Evolutionary conservation across 2,329 filamentous ascomycete species (phyloP).

Genomic region (Alternaria sp.): DNA sequence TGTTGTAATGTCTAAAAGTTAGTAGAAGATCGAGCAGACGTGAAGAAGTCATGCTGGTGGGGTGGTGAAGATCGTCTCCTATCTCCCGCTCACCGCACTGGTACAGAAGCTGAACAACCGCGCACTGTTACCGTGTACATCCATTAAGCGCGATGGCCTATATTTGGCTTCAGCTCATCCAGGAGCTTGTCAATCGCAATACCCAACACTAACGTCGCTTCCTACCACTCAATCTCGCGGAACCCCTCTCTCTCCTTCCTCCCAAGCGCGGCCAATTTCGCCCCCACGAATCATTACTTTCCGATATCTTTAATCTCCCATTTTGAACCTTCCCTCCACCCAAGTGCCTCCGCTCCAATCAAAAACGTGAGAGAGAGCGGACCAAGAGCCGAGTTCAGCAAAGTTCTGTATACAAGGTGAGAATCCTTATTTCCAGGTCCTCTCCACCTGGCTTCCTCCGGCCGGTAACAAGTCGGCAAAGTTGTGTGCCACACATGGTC

Average conservation of each 20-base stretch:
- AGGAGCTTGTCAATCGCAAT: slow-evolving; percentile 1
- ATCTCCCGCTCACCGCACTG: not conserved
- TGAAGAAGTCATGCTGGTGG: not conserved
- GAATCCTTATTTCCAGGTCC: slow-evolving; percentile 1
- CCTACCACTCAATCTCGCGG: not conserved
- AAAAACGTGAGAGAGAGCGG: not conserved
- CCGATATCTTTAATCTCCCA: not conserved
- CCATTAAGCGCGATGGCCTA: not conserved
- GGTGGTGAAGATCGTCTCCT: not conserved
- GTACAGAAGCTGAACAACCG: not conserved
- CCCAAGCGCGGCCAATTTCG: slow-evolving; percentile 2
- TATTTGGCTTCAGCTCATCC: not conserved
- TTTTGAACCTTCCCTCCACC: not conserved
- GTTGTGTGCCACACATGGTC: not conserved
- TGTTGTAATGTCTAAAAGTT: not conserved
- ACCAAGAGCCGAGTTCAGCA: slow-evolving; percentile 2
- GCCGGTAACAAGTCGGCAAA: slow-evolving; percentile 1
- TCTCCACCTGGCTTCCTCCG: not conserved
- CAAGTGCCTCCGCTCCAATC: not conserved
- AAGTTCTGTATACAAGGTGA: not conserved
- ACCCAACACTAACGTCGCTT: slow-evolving; percentile 1
- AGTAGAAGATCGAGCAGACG: not conserved
- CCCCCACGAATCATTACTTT: slow-evolving; percentile 4
- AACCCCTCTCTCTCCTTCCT: not conserved
- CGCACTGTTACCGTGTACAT: not conserved